Conservation (phyloP, 176 grass and related monocot genomes). For the Ampelocalamus luodianensis region DNA sequence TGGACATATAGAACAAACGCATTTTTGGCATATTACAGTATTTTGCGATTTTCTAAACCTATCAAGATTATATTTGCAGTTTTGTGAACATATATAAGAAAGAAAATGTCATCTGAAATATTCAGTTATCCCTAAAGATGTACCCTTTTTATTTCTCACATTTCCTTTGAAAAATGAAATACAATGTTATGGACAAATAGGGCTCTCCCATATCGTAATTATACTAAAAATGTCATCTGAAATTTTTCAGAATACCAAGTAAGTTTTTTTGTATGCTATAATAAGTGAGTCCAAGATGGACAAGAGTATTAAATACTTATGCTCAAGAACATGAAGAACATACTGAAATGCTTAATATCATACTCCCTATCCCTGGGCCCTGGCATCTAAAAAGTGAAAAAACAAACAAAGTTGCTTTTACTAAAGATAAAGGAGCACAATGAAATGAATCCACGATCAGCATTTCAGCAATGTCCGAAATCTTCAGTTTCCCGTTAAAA, state of each 20-base stretch:
- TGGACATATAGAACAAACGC: background rate
- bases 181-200: background rate
- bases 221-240: background rate
- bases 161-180: background rate
- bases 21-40: background rate
- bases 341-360: background rate
- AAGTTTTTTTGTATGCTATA: background rate
- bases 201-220: background rate
- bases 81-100: background rate
- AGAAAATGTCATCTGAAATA: background rate
- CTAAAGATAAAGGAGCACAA: background rate
- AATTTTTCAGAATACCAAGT: background rate
- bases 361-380: background rate
- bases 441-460: background rate
- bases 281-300: background rate
- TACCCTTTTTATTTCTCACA: background rate
- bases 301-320: background rate
- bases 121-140: background rate
- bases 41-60: background rate
- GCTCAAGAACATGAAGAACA: background rate
- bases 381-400: background rate
- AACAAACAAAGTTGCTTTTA: background rate
- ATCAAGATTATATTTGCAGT: background rate
- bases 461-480: background rate
- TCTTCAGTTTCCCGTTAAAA: background rate